A percentile compares a stretch with the other conserved stretches of the same genome.
phyloP scores from a whole-genome alignment of 176 grass and related monocot species.

The Eremochloa ophiuroides region DNA sequence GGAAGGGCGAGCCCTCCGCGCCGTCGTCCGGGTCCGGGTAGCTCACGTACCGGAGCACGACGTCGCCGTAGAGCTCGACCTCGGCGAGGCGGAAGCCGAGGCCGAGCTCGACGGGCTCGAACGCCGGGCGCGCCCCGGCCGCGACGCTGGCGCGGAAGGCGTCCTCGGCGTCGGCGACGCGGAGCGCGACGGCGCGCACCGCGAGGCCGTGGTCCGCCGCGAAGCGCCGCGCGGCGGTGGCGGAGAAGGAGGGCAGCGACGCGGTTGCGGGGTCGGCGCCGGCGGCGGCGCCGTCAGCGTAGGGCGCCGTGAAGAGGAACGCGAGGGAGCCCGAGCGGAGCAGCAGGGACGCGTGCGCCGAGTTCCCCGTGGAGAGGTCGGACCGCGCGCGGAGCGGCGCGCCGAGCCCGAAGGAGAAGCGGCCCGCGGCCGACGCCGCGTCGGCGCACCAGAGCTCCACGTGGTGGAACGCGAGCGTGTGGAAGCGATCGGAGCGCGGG shows the following conservation, averaged over 20 bases:
- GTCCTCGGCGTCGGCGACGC: slow-evolving; percentile 65
- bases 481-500: slow-evolving; percentile 62
- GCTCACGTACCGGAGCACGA: slow-evolving; percentile 83
- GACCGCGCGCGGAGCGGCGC: slow-evolving; percentile 62
- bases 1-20: slow-evolving; percentile 14
- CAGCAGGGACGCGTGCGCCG: slow-evolving; percentile 69
- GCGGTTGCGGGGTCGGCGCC: slow-evolving; percentile 28
- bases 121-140: slow-evolving; percentile 68
- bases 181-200: slow-evolving; percentile 65
- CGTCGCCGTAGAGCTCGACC: slow-evolving; percentile 87
- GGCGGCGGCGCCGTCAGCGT: slow-evolving; percentile 10
- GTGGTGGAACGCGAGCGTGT: slow-evolving; percentile 71
- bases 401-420: slow-evolving; percentile 83
- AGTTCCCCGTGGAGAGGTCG: slow-evolving; percentile 86
- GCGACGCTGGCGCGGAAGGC: slow-evolving; percentile 69
- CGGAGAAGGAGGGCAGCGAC: slow-evolving; percentile 64
- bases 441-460: slow-evolving; percentile 84
- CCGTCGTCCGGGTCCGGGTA: slow-evolving; percentile 24
- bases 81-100: slow-evolving; percentile 65
- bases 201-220: slow-evolving; percentile 62
- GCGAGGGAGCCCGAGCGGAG: slow-evolving; percentile 68
- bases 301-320: slow-evolving; percentile 87
- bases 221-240: slow-evolving; percentile 44
- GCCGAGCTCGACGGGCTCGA: slow-evolving; percentile 57
- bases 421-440: slow-evolving; percentile 55